A percentile compares a stretch with the other conserved stretches of the same genome.
Evolutionary conservation across 2,329 filamentous ascomycete genomes (phyloP).

Genomic region (Huntiella omanensis): DNA sequence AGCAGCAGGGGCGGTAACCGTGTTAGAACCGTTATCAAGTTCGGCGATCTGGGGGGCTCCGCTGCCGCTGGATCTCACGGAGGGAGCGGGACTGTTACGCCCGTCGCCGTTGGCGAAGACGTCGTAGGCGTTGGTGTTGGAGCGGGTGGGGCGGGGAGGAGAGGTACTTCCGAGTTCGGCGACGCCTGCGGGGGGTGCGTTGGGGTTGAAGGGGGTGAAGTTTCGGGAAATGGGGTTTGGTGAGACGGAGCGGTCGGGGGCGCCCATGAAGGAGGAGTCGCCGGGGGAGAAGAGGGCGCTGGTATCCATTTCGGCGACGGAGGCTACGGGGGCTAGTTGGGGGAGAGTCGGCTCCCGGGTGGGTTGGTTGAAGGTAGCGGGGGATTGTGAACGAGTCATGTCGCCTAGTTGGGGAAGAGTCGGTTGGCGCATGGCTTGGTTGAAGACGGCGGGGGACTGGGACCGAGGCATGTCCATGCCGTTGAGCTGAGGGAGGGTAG

Average conservation of each 20-base stretch:
- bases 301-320: slow-evolving; percentile 12
- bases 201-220: slow-evolving; percentile 9
- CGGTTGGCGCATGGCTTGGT: slow-evolving; percentile 10
- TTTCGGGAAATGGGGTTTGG: slow-evolving; percentile 13
- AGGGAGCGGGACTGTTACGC: slow-evolving; percentile 19
- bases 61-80: background rate
- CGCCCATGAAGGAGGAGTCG: slow-evolving; percentile 12
- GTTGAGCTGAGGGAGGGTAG: slow-evolving; percentile 11
- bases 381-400: background rate
- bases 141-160: slow-evolving; percentile 14
- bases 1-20: background rate
- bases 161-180: slow-evolving; percentile 16
- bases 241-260: slow-evolving; percentile 12
- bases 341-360: slow-evolving; percentile 13
- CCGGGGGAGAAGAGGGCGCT: slow-evolving; percentile 7
- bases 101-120: slow-evolving; percentile 18
- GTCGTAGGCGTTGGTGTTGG: slow-evolving; percentile 13
- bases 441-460: slow-evolving; percentile 3
- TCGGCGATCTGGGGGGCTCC: background rate
- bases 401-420: slow-evolving; percentile 11
- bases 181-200: slow-evolving; percentile 16
- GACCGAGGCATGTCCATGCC: slow-evolving; percentile 1
- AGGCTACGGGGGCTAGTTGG: slow-evolving; percentile 3
- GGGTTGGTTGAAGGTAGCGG: slow-evolving; percentile 5
- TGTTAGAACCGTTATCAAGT: background rate